Conservation (phyloP, 2,329 filamentous ascomycete genomes). For the Thielaviopsis populi region DNA sequence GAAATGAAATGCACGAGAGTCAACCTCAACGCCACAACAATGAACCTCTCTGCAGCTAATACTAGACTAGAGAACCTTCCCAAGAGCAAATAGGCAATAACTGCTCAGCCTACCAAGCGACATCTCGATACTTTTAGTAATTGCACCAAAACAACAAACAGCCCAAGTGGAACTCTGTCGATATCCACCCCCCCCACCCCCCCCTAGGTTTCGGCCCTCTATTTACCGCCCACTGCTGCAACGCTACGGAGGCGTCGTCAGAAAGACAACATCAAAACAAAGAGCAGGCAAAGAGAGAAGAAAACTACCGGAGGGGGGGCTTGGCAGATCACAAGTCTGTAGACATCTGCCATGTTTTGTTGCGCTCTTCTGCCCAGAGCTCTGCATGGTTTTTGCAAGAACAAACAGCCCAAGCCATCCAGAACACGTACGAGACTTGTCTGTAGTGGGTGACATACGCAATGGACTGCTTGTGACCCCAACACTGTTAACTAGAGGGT, state of each 20-base stretch:
- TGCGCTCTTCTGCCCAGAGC: background rate
- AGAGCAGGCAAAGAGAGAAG: background rate
- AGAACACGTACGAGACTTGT: background rate
- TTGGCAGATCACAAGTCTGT: background rate
- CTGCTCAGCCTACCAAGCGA: background rate
- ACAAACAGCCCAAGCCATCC: background rate
- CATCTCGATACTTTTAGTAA: background rate
- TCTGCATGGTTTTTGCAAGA: background rate
- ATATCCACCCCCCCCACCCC: too few relatives aligned
- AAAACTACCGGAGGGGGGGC: background rate
- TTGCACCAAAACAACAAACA: background rate
- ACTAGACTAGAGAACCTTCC: background rate
- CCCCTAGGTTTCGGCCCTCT: background rate
- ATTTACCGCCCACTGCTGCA: background rate
- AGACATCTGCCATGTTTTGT: background rate
- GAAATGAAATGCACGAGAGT: background rate
- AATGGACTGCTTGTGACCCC: background rate
- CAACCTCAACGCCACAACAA: background rate
- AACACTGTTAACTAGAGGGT: background rate
- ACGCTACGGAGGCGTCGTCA: background rate
- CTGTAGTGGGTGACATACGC: background rate
- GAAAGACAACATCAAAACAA: background rate
- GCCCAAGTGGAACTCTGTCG: background rate
- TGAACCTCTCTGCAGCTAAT: background rate
- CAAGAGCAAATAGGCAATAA: background rate